Base-by-base conservation (phyloP, 2,329 filamentous ascomycete species). In the Zelopaecilomyces penicillatus region DNA sequence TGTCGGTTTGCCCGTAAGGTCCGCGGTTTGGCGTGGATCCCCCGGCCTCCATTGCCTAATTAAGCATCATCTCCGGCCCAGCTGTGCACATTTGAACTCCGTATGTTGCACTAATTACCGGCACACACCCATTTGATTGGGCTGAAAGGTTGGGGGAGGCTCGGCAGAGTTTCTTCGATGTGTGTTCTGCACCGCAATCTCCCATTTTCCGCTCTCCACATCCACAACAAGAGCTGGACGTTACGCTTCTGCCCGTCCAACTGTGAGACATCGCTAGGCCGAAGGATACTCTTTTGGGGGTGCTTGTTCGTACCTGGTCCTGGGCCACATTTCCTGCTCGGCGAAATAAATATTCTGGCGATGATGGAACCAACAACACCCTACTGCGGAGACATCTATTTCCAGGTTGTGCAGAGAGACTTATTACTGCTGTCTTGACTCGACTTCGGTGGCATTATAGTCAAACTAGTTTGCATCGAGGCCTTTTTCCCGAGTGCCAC, bases 51-150 rank as follows among this genome's bases (percentile, higher is more conserved):
- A 47, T 52, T 53, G 43, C 52, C 51, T 38, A 42, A 54, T 52
- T 30, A 35, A 47, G 52, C 39, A 42, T 43, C 43, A 52, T 52
- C 48, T 52, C 52, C 52, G 52, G 43, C 41, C 41, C 46, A 49
- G 41, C 46, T 38, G 19, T 19, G 19, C 19, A 19, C 19, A 19
- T 19, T 19, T 19, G 19, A 19, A 19, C 19, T 3, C 19, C 19
- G 19, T 19, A 45, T 34, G 29, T 39, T 43, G 42, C 44, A 34
- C 41, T 44, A 52, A 45, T 49, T 43, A 41, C 43, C 41, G 42
- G 43, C 19, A 30, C 19, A 39, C 42, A 35, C 34, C 28, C 3
- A 19, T 19, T 19, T 19, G 19, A 19, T 19, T 19, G 19, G 19
- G 19, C 19, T 19, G 19, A 19, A 19, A 34, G 39, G 45, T 39